phyloP scores from a whole-genome alignment of 169 alveolate genomes.

The Theileria sp. region DNA sequence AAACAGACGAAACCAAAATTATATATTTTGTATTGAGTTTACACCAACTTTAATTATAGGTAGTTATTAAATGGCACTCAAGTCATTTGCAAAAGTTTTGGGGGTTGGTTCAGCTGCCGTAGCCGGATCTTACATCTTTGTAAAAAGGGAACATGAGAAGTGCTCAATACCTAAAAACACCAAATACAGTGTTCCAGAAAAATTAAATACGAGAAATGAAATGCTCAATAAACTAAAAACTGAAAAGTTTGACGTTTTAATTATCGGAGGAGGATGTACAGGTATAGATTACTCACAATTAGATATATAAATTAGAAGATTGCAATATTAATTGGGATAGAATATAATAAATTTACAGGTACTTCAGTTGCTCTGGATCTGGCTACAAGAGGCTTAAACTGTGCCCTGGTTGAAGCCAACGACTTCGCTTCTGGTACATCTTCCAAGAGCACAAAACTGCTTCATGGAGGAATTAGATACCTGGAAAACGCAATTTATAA shows the following conservation, averaged over 20 bases:
- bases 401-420: conserved; percentile 86
- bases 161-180: conserved; percentile 71
- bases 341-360: conserved; percentile 52
- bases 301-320: too few species aligned
- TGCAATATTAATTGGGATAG: neutral
- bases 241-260: conserved; percentile 78
- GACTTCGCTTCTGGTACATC: conserved; percentile 94
- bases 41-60: neutral
- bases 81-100: conserved; percentile 30
- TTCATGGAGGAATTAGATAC: conserved; percentile 95
- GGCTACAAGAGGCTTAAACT: conserved; percentile 89
- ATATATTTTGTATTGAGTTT: neutral
- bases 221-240: conserved; percentile 70
- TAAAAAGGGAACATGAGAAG: conserved; percentile 63
- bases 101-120: conserved; percentile 59
- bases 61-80: conserved; percentile 31
- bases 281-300: conserved; percentile 54
- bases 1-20: neutral
- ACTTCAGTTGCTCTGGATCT: conserved; percentile 89
- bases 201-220: conserved; percentile 56
- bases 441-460: conserved; percentile 88
- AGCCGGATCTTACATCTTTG: conserved; percentile 56
- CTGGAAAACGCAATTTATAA: conserved; percentile 81
- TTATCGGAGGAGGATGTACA: conserved; percentile 92
- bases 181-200: conserved; percentile 57